Conservation (phyloP, 768 basidiomycete species). For the Lactarius sanguifluus region DNA sequence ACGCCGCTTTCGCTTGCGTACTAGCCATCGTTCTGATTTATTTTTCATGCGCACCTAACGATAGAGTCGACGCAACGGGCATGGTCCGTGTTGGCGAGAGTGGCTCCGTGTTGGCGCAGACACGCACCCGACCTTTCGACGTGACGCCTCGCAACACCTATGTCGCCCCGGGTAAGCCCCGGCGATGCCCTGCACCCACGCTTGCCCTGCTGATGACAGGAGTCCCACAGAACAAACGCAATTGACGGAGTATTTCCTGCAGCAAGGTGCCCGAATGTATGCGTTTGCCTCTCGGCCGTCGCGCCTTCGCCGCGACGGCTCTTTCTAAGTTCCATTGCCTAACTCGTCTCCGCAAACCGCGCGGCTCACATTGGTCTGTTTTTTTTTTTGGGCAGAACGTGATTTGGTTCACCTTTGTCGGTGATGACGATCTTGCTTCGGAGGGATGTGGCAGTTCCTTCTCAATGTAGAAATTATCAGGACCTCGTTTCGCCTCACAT, state of each 20-base stretch:
- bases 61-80: constrained; percentile 50
- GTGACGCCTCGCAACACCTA: constrained; percentile 74
- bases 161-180: constrained; percentile 68
- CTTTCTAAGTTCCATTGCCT: constrained; percentile 30
- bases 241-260: constrained; percentile 56
- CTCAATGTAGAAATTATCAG: constrained; percentile 1
- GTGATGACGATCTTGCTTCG: constrained; percentile 1
- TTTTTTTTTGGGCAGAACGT: constrained; percentile 24
- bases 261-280: constrained; percentile 59
- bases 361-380: constrained; percentile 20
- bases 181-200: constrained; percentile 19
- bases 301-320: constrained; percentile 23
- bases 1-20: constrained; percentile 44
- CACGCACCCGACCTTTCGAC: constrained; percentile 75
- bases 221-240: constrained; percentile 44
- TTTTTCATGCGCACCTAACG: constrained; percentile 40
- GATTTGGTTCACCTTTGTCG: constrained; percentile 8
- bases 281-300: constrained; percentile 44
- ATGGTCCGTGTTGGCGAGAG: constrained; percentile 46
- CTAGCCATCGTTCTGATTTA: background rate
- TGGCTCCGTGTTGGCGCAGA: constrained; percentile 66
- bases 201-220: constrained; percentile 24
- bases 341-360: constrained; percentile 4
- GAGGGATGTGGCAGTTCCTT: constrained; percentile 4
- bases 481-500: constrained; percentile 7